phyloP scores from a whole-genome alignment of 2,329 filamentous ascomycete genomes.

The Botryotinia narcissicola region DNA sequence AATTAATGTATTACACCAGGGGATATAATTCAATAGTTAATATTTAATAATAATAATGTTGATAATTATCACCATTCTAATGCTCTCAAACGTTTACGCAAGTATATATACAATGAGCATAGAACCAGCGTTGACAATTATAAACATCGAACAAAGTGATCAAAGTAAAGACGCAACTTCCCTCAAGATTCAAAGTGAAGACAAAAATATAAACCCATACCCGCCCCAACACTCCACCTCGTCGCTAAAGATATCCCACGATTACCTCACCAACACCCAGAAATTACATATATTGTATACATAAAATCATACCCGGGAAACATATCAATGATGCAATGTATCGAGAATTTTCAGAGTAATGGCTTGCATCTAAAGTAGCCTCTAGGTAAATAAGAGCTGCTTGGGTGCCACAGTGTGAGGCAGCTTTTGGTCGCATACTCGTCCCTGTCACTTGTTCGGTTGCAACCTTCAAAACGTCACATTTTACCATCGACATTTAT shows the following conservation, averaged over 20 bases:
- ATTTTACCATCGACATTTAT: neutral
- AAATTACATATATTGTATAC: neutral
- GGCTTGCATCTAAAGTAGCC: neutral
- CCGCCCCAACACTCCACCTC: no score
- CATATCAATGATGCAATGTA: no score
- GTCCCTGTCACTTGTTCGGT: no score
- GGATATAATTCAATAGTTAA: neutral
- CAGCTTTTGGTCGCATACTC: no score
- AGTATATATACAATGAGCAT: neutral
- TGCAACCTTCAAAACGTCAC: neutral
- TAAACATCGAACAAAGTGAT: neutral
- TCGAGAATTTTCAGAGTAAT: neutral
- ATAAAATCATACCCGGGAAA: no score
- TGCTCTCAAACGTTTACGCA: fast-evolving
- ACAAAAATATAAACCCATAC: neutral
- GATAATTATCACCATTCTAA: neutral
- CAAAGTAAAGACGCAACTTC: neutral
- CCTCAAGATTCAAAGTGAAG: neutral
- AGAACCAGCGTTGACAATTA: neutral
- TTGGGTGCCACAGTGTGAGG: no score
- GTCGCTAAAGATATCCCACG: fast-evolving
- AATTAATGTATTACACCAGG: neutral
- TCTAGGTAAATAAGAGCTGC: neutral
- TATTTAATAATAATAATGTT: neutral
- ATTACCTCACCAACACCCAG: no score